Conservation (phyloP, 2,329 filamentous ascomycete genomes). For the Gaeumannomyces tritici region DNA sequence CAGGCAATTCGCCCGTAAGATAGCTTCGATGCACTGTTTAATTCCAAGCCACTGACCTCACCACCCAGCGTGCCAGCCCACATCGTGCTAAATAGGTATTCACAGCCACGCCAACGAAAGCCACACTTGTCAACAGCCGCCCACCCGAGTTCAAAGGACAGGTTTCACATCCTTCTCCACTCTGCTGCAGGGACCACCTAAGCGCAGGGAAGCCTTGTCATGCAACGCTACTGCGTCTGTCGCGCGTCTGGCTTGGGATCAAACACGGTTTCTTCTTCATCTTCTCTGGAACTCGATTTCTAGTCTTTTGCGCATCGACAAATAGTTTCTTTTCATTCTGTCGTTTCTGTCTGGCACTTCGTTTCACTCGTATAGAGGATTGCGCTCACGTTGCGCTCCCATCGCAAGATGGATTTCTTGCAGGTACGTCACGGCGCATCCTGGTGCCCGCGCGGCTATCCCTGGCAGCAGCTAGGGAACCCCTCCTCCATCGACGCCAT, state of each 20-base stretch:
- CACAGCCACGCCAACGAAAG: background rate
- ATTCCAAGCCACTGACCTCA: background rate
- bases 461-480: background rate
- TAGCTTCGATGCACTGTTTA: too few relatives aligned
- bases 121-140: background rate
- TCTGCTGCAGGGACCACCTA: background rate
- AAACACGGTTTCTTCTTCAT: background rate
- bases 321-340: background rate
- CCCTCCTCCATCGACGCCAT: background rate
- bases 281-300: background rate
- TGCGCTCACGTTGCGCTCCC: background rate
- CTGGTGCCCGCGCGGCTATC: background rate
- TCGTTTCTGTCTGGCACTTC: background rate
- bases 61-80: too few relatives aligned
- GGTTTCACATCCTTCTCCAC: background rate
- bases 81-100: background rate
- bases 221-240: background rate
- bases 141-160: background rate
- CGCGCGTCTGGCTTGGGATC: background rate
- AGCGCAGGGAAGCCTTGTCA: background rate
- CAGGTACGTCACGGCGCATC: constrained; percentile 17
- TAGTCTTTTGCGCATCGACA: background rate
- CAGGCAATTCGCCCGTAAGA: too few relatives aligned
- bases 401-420: constrained; percentile 33
- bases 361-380: background rate